Evolutionary conservation across 805 yeast species (phyloP).

Genomic region (Clavispora carvajalis): DNA sequence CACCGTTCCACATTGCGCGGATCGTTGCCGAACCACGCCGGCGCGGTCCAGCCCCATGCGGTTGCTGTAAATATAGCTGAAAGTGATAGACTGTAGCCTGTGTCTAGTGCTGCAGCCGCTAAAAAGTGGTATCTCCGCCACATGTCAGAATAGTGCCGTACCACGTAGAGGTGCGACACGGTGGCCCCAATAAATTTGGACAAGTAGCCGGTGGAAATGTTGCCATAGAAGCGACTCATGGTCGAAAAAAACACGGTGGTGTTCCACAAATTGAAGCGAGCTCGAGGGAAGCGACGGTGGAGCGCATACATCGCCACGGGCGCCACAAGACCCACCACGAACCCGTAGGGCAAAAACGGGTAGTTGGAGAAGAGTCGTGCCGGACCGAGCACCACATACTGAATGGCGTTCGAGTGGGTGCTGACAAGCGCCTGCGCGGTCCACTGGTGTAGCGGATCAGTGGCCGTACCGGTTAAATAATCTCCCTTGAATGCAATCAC

Average conservation of each 20-base stretch:
- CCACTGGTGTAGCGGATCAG: constrained; percentile 48
- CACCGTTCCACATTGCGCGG: constrained; percentile 40
- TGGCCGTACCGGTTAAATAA: constrained; percentile 27
- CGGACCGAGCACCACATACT: constrained; percentile 48
- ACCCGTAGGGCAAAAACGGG: constrained; percentile 41
- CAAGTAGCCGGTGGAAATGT: constrained; percentile 44
- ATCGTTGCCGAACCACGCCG: constrained; percentile 50
- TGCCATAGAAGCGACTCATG: constrained; percentile 45
- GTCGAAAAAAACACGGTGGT: constrained; percentile 46
- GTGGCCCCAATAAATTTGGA: constrained; percentile 47
- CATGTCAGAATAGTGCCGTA: constrained; percentile 29
- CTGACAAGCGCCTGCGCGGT: constrained; percentile 41
- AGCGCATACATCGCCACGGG: constrained; percentile 31
- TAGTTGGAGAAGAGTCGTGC: constrained; percentile 38
- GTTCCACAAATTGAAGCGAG: constrained; percentile 36
- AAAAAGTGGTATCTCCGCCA: constrained; percentile 45
- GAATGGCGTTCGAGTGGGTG: constrained; percentile 45
- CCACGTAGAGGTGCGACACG: constrained; percentile 42
- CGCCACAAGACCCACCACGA: constrained; percentile 33
- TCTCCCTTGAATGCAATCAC: constrained; percentile 35
- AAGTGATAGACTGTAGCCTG: constrained; percentile 43
- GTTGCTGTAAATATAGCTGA: constrained; percentile 34
- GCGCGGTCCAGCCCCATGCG: constrained; percentile 25
- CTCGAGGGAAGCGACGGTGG: constrained; percentile 22
- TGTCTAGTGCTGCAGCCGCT: constrained; percentile 48